Conservation (phyloP, 108 stramenopile species). For the Cyclotella choctawhatcheeana region DNA sequence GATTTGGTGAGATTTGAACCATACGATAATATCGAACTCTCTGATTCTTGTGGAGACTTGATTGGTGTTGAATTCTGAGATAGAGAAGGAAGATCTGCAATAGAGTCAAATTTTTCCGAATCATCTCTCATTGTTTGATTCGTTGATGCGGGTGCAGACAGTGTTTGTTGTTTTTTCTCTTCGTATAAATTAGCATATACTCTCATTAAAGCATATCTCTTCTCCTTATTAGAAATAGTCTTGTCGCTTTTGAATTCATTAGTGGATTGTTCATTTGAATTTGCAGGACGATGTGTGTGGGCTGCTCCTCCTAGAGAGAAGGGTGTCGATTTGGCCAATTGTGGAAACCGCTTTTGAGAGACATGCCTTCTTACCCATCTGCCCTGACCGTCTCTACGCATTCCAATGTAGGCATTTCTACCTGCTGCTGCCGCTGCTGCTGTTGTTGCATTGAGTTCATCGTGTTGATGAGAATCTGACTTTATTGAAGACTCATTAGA, state of each 20-base stretch:
- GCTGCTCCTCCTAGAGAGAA: too few relatives aligned
- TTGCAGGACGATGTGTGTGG: too few relatives aligned
- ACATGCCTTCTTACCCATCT: slow-evolving; percentile 33
- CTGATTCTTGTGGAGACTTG: too few relatives aligned
- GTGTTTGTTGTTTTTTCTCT: slow-evolving; percentile 42
- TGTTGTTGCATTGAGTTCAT: too few relatives aligned
- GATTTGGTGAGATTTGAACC: too few relatives aligned
- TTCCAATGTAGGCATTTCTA: slow-evolving; percentile 28
- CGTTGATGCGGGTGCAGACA: not conserved
- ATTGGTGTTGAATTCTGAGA: too few relatives aligned
- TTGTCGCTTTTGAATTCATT: not conserved
- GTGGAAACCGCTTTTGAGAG: slow-evolving; percentile 39
- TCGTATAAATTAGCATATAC: slow-evolving; percentile 59
- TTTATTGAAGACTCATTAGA: too few relatives aligned
- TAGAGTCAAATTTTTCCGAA: too few relatives aligned
- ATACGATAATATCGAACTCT: too few relatives aligned
- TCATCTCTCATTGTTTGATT: not conserved
- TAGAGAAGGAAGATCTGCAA: too few relatives aligned
- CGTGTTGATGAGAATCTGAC: too few relatives aligned
- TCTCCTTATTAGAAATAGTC: slow-evolving; percentile 9
- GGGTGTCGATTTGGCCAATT: slow-evolving; percentile 19
- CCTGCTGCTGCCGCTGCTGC: not conserved
- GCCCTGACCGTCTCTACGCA: slow-evolving; percentile 25
- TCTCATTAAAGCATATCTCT: slow-evolving; percentile 60
- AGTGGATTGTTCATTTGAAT: slow-evolving; percentile 19